These are phyloP conservation scores for Eucalyptus decipiens DNA, from an alignment of 345 rosid genomes.

Conservation along the genomic window DNA sequence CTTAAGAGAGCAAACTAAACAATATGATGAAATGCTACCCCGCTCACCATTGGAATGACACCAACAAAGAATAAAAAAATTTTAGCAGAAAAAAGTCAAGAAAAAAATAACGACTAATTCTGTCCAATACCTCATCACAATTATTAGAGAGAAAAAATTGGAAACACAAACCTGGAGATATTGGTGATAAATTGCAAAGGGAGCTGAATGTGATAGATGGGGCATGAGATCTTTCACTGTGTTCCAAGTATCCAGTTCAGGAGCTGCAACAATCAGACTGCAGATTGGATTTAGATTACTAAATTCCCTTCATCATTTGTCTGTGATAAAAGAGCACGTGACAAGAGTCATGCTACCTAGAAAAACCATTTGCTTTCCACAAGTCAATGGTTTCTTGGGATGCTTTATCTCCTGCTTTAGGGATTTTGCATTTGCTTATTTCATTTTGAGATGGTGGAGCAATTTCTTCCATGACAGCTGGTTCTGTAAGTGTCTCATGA, in stretches of 20 bases:
- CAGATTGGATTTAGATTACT: constrained; percentile 1
- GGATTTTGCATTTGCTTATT: constrained; percentile 31
- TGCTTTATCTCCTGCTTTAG: constrained; percentile 72
- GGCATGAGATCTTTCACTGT: constrained; percentile 62
- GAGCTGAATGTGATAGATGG: constrained; percentile 70
- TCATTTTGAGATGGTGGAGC: constrained; percentile 25
- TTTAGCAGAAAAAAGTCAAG: neutral
- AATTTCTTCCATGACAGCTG: constrained; percentile 20
- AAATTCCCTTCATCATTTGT: neutral
- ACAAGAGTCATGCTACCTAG: constrained; percentile 38
- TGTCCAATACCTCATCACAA: neutral
- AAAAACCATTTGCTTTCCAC: constrained; percentile 87
- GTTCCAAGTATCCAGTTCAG: constrained; percentile 72
- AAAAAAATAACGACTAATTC: neutral
- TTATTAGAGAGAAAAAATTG: too few relatives aligned
- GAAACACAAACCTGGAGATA: constrained; percentile 56
- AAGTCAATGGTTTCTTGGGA: constrained; percentile 35
- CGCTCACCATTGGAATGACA: neutral
- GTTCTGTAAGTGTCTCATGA: neutral
- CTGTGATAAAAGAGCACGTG: neutral
- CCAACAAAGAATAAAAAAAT: neutral
- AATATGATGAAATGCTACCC: neutral
- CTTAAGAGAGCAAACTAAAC: neutral
- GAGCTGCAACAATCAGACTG: constrained; percentile 83
- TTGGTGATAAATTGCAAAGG: constrained; percentile 88